A percentile compares a stretch with the other conserved stretches of the same genome.
Conservation (phyloP, 2,329 filamentous ascomycete genomes). For the Orbilia ellipsospora region DNA sequence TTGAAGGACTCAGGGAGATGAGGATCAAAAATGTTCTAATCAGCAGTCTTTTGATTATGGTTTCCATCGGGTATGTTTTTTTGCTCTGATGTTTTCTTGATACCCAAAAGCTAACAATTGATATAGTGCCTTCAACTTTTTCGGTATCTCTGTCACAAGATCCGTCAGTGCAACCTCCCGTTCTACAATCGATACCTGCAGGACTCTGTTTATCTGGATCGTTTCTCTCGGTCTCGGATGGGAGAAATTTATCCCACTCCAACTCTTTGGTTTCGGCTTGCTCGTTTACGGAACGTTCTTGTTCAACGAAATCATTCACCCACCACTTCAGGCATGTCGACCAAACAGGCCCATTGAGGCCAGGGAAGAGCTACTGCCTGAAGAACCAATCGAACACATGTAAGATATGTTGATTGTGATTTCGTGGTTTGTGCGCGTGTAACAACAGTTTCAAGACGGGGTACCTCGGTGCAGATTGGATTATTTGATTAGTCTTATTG, state of each 20-base stretch:
- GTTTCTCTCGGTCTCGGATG: slow-evolving; percentile 91
- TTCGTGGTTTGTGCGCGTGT: slow-evolving; percentile 17
- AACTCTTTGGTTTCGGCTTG: slow-evolving; percentile 86
- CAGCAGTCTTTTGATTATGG: slow-evolving; percentile 90
- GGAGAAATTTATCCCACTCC: slow-evolving; percentile 98
- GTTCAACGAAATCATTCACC: slow-evolving; percentile 92
- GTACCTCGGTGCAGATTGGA: slow-evolving; percentile 28
- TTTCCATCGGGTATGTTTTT: slow-evolving; percentile 84
- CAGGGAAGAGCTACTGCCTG: slow-evolving; percentile 73
- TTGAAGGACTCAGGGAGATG: slow-evolving; percentile 85
- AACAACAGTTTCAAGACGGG: slow-evolving; percentile 12
- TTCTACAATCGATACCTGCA: slow-evolving; percentile 96
- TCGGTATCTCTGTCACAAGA: slow-evolving; percentile 91
- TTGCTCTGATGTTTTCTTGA: slow-evolving; percentile 1
- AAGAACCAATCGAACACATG: slow-evolving; percentile 83
- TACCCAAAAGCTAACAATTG: slow-evolving; percentile 53
- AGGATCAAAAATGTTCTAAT: slow-evolving; percentile 77
- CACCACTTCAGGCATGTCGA: slow-evolving; percentile 77
- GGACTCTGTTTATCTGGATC: slow-evolving; percentile 98
- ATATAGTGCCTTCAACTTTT: slow-evolving; percentile 91
- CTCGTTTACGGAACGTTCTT: slow-evolving; percentile 96
- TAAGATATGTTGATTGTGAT: slow-evolving; percentile 58
- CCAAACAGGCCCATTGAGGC: slow-evolving; percentile 38
- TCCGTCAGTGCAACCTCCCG: slow-evolving; percentile 90
- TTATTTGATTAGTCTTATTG: slow-evolving; percentile 7